Conservation (phyloP, 306 rosid species). For the Trifolium repens region DNA sequence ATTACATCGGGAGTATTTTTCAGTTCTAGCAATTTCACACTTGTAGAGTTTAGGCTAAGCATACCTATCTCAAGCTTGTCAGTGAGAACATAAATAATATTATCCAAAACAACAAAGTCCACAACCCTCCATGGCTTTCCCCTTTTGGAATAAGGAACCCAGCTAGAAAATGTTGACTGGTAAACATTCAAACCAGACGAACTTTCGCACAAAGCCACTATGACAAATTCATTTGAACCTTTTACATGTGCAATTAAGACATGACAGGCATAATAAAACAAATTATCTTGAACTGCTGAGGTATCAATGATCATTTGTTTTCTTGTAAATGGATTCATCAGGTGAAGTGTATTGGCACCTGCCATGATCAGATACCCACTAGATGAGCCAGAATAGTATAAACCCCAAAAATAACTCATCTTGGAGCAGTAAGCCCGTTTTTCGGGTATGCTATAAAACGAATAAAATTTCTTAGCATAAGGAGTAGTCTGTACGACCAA, state of each 20-base stretch:
- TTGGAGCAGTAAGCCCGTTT: neutral
- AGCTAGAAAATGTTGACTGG: conserved; percentile 19
- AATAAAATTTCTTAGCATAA: neutral
- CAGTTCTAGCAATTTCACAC: neutral
- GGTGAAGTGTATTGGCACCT: neutral
- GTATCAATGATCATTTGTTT: neutral
- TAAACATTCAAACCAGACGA: neutral
- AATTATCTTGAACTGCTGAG: accelerated
- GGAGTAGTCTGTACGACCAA: neutral
- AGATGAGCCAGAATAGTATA: conserved; percentile 8
- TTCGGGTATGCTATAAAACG: neutral
- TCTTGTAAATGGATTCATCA: conserved; percentile 35
- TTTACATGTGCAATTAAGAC: conserved; percentile 1
- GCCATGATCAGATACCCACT: conserved; percentile 29
- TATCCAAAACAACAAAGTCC: neutral
- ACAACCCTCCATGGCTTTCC: neutral
- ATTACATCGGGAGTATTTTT: neutral
- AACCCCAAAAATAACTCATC: conserved; percentile 1
- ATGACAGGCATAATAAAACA: neutral
- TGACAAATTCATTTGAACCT: conserved; percentile 17
- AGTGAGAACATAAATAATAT: neutral
- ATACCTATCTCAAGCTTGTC: neutral
- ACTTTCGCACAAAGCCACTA: neutral
- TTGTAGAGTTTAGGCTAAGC: neutral
- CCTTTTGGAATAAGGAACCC: neutral